Evolutionary conservation across 257 asterid genomes (phyloP).

Genomic region (Nicotiana attenuata): DNA sequence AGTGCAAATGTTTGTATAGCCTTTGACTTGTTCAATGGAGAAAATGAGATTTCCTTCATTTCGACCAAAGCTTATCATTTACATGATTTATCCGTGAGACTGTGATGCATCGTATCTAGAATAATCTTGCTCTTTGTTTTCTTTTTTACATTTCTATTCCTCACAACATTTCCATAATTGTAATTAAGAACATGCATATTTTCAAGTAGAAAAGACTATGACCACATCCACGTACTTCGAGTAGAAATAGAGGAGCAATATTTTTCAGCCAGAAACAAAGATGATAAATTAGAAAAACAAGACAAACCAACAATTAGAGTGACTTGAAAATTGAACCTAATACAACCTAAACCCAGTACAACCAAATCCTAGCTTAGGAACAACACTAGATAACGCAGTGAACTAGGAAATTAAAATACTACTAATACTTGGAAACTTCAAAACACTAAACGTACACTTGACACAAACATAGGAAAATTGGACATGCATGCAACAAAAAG

Average conservation of each 20-base stretch:
- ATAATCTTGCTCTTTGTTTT: neutral
- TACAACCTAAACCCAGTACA: neutral
- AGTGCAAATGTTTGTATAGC: neutral
- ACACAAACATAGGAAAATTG: neutral
- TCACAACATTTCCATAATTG: too few relatives aligned
- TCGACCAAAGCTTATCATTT: neutral
- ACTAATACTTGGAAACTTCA: neutral
- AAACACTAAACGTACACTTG: neutral
- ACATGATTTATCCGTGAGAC: neutral
- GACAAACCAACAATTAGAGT: neutral
- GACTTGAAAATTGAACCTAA: neutral
- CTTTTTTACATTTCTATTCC: too few relatives aligned
- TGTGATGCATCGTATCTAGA: neutral
- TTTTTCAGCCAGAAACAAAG: neutral
- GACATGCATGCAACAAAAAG: neutral
- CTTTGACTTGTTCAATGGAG: neutral
- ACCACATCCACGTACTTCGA: too few relatives aligned
- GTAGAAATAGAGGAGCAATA: neutral
- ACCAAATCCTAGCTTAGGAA: neutral
- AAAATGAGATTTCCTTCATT: neutral
- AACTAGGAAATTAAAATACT: neutral
- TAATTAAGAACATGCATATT: too few relatives aligned
- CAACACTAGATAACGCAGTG: neutral
- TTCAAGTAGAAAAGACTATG: too few relatives aligned
- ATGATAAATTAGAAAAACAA: neutral